These are phyloP conservation scores for Epichloe scottii DNA, from an alignment of 2,329 filamentous ascomycete species.

Conservation along the genomic window DNA sequence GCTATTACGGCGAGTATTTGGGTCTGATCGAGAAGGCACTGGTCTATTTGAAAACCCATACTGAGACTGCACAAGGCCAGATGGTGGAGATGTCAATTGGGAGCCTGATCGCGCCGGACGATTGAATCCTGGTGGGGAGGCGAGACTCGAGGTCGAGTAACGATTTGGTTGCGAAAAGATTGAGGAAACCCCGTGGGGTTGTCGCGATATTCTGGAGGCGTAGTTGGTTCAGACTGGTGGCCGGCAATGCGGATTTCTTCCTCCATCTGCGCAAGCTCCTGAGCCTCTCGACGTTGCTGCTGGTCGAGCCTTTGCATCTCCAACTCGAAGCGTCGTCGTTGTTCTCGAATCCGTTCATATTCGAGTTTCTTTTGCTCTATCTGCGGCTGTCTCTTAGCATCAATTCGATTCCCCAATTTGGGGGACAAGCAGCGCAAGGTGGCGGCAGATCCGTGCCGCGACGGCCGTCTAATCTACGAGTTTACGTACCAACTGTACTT, in stretches of 20 bases:
- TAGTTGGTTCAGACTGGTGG: slow-evolving; percentile 89
- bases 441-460: neutral
- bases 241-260: slow-evolving; percentile 54
- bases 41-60: slow-evolving; percentile 33
- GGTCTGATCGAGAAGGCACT: slow-evolving; percentile 75
- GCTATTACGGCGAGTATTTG: slow-evolving; percentile 77
- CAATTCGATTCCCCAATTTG: neutral
- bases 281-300: slow-evolving; percentile 69
- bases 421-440: neutral
- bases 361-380: slow-evolving; percentile 89
- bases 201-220: slow-evolving; percentile 84
- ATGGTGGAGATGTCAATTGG: slow-evolving; percentile 66
- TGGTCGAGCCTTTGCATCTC: slow-evolving; percentile 86
- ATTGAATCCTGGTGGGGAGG: slow-evolving; percentile 66
- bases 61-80: slow-evolving; percentile 45
- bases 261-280: slow-evolving; percentile 75
- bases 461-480: neutral
- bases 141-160: slow-evolving; percentile 79
- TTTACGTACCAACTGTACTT: slow-evolving; percentile 62
- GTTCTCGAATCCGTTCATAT: slow-evolving; percentile 81
- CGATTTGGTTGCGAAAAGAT: slow-evolving; percentile 75
- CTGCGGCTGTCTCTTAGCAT: slow-evolving; percentile 31
- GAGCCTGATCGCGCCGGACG: slow-evolving; percentile 66
- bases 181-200: slow-evolving; percentile 53
- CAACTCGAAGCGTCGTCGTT: slow-evolving; percentile 78